A percentile compares a stretch with the other conserved stretches of the same genome.
Evolutionary conservation across 495 filamentous ascomycete species (phyloP).

Genomic region (Talaromyces proteolyticus): DNA sequence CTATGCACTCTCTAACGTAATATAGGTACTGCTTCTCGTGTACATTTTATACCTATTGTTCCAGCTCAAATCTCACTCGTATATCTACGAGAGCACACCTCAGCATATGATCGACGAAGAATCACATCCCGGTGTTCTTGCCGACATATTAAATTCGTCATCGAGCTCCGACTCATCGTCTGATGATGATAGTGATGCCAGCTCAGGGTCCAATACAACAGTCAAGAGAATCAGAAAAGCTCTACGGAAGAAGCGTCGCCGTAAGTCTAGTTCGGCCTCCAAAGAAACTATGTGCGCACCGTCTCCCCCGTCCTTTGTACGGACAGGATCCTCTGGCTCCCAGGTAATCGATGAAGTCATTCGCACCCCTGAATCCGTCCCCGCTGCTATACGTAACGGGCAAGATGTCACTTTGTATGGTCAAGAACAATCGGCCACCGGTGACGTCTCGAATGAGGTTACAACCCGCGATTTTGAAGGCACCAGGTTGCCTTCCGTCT

Average conservation of each 20-base stretch:
- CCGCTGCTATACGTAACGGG: not conserved
- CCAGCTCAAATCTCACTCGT: constrained; percentile 86
- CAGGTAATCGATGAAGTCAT: constrained; percentile 2
- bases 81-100: constrained; percentile 86
- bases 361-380: not conserved
- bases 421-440: not conserved
- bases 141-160: constrained; percentile 69
- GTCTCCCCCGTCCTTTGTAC: constrained; percentile 6
- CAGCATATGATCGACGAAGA: constrained; percentile 88
- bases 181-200: constrained; percentile 58
- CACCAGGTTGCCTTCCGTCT: not conserved
- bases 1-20: not conserved
- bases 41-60: constrained; percentile 85
- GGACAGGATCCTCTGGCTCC: constrained; percentile 4
- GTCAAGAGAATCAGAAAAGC: constrained; percentile 68
- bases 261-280: constrained; percentile 70
- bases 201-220: constrained; percentile 64
- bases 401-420: not conserved
- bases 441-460: not conserved
- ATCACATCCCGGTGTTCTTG: constrained; percentile 76
- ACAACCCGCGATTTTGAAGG: constrained; percentile 1
- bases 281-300: constrained; percentile 44
- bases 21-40: constrained; percentile 67
- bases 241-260: constrained; percentile 59
- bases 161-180: constrained; percentile 56